Percentiles rank a stretch among this genome's conserved stretches.
These are phyloP conservation scores for Chloris gayana DNA, from an alignment of 176 grass and related monocot genomes.

Conservation along the genomic window DNA sequence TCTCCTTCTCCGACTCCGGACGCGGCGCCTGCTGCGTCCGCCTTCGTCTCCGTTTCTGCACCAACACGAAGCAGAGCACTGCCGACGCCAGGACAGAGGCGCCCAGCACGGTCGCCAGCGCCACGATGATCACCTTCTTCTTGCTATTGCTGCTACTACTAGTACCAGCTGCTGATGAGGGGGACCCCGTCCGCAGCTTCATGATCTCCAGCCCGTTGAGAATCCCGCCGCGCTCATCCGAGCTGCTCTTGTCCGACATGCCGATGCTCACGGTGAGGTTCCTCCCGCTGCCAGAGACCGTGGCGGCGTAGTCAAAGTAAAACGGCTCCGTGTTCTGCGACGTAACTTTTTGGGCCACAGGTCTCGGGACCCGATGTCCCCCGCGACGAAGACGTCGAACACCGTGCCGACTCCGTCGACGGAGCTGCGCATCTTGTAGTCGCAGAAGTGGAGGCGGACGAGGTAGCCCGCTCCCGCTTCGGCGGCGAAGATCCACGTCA, in stretches of 20 bases:
- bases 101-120: slow-evolving; percentile 44
- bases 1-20: slow-evolving; percentile 43
- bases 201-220: slow-evolving; percentile 93
- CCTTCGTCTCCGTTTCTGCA: background rate
- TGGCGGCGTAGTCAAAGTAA: slow-evolving; percentile 45
- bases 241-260: background rate
- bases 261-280: slow-evolving; percentile 63
- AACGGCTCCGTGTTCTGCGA: slow-evolving; percentile 10
- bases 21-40: background rate
- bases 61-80: slow-evolving; percentile 19
- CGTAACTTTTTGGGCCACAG: background rate
- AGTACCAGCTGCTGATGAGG: too few species aligned
- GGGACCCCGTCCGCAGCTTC: slow-evolving; percentile 25
- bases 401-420: background rate
- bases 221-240: background rate
- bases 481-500: slow-evolving; percentile 64
- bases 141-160: background rate
- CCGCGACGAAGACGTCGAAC: slow-evolving; percentile 65
- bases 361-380: background rate
- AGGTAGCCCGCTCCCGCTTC: slow-evolving; percentile 41
- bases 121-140: background rate
- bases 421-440: slow-evolving; percentile 37
- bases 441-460: slow-evolving; percentile 75
- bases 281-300: background rate
- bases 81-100: slow-evolving; percentile 11